Evolutionary conservation across 257 asterid genomes (phyloP), one percentile per base, ranked within the genome.

Genomic region (Buddleja alternifolia): DNA sequence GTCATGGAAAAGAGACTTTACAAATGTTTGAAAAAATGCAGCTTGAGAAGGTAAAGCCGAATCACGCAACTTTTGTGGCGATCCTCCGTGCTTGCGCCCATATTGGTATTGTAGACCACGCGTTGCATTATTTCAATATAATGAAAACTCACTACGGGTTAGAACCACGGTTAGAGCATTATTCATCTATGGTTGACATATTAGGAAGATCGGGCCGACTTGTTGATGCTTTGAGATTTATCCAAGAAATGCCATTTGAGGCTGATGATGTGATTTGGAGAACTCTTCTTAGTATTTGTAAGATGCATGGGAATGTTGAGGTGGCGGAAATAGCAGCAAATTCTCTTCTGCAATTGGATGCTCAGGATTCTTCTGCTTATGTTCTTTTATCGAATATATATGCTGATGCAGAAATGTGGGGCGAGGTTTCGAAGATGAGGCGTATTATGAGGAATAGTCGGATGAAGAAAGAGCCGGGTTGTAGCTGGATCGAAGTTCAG

Each of bases 11-110:
- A 11, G 87, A 88, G 61, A 95, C 97, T n/a, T 72, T 93, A 37
- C 53, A 65, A 66, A 70, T 77, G 55, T 93, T 90, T 20, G 78
- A 78, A 59, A 73, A 73, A 24, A 90, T 93, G 97, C 86, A 85
- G 53, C 59, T 61, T 0, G 84, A 80, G 54, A 81, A 62, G 48
- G 79, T 88, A 12, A 69, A 19, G 52, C 98, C 97, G 0, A 90
- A 93, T 53, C 91, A 88, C 24, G 93, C 98, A 10, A 88, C 98
- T 10, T 93, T 93, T 20, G 90, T 93, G 32, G 90, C 96, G 8
- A 95, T 93, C 63, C 91, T 93, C 10, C 90, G 97, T 45, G 98
- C 98, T 47, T 93, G 98, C 69, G 93, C 88, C 0, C 95, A 93
- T 71, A 80, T 88, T 17, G 96, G 97, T 10, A 84, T 85, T 17